Evolutionary conservation across 306 rosid genomes (phyloP).

Genomic region (Urtica urens): DNA sequence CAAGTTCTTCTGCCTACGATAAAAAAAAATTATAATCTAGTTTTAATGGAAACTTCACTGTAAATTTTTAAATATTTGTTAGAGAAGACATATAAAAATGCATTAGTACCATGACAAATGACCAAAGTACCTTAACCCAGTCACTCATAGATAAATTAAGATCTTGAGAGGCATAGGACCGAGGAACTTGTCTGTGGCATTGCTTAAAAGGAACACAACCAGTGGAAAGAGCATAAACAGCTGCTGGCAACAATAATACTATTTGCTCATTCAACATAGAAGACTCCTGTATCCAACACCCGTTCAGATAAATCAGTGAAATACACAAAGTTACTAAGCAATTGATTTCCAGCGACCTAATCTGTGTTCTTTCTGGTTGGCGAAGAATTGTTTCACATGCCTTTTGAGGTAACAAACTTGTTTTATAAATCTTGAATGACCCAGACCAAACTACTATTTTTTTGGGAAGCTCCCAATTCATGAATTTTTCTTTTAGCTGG

Average conservation of each 20-base stretch:
- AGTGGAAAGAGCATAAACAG: conserved; percentile 69
- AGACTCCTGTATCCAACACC: conserved; percentile 38
- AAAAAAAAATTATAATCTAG: conserved; percentile 14
- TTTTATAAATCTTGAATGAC: no score
- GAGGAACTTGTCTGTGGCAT: conserved; percentile 30
- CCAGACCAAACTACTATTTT: no score
- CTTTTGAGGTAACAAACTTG: no score
- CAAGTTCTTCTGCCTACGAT: conserved; percentile 51
- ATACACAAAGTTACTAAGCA: neutral
- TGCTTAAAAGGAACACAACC: conserved; percentile 48
- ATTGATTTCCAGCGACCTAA: neutral
- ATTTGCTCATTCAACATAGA: conserved; percentile 37
- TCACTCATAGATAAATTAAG: conserved; percentile 30
- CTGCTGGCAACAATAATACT: conserved; percentile 57
- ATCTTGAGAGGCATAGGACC: conserved; percentile 27
- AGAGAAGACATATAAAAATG: conserved; percentile 1
- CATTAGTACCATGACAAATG: conserved; percentile 10
- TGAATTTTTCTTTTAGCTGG: no score
- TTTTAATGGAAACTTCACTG: conserved; percentile 7
- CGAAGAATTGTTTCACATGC: neutral
- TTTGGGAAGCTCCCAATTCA: no score
- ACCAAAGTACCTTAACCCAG: conserved; percentile 36
- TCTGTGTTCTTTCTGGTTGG: neutral
- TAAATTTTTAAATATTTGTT: neutral
- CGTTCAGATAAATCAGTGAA: neutral